Conservation (phyloP, 768 basidiomycete genomes). For the Lactarius deliciosus region DNA sequence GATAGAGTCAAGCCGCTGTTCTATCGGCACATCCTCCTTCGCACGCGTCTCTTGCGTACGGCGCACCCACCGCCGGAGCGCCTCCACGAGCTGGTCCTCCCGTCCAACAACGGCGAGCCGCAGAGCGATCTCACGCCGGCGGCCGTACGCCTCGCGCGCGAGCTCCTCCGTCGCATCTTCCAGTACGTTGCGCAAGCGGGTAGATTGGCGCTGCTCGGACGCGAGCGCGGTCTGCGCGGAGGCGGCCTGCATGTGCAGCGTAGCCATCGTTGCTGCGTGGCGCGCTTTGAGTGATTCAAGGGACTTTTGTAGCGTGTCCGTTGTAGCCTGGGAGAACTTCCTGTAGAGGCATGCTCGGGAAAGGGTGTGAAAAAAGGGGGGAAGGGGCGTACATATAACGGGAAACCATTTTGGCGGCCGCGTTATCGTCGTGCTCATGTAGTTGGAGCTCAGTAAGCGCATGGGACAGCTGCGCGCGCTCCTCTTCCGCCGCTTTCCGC, state of each 20-base stretch:
- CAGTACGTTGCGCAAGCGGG: slow-evolving; percentile 56
- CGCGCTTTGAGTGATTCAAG: slow-evolving; percentile 58
- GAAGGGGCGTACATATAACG: slow-evolving; percentile 68
- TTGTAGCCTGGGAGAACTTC: slow-evolving; percentile 81
- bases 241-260: slow-evolving; percentile 52
- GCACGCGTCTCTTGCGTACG: slow-evolving; percentile 46
- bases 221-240: slow-evolving; percentile 45
- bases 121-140: slow-evolving; percentile 66
- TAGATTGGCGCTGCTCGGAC: slow-evolving; percentile 44
- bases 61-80: slow-evolving; percentile 55
- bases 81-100: slow-evolving; percentile 61
- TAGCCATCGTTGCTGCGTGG: slow-evolving; percentile 59
- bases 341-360: slow-evolving; percentile 38
- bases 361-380: neutral
- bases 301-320: slow-evolving; percentile 61
- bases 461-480: slow-evolving; percentile 47
- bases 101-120: slow-evolving; percentile 60
- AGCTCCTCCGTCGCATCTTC: slow-evolving; percentile 73
- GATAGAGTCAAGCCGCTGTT: slow-evolving; percentile 18
- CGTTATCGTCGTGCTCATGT: slow-evolving; percentile 62
- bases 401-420: slow-evolving; percentile 80
- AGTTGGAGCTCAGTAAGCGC: slow-evolving; percentile 53
- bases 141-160: slow-evolving; percentile 67
- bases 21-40: slow-evolving; percentile 21
- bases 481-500: slow-evolving; percentile 42